Evolutionary conservation across 164 flowering plant species (phyloP), one percentile per base, ranked within the genome.

Genomic region (Brasenia schreberi): DNA sequence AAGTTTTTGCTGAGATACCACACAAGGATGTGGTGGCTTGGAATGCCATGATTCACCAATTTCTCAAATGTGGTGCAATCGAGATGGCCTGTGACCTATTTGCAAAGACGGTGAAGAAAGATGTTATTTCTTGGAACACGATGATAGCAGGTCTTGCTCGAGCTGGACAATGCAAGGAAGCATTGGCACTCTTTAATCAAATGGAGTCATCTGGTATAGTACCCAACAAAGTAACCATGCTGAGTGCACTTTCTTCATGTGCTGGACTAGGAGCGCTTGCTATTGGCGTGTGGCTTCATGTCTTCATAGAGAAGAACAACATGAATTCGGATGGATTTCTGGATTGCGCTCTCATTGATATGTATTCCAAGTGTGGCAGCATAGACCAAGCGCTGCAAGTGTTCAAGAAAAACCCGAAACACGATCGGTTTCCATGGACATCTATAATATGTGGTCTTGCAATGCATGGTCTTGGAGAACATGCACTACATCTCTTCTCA

Each of bases 1-100:
- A 7, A 18, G 27, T 74, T 42, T 71, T 77, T 52, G 18, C 9
- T 62, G 75, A 77, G 60, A 67, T 67, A 67, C 44, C 69, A 12
- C n/a, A 1, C 58, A 74, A 66, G 64, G 74, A 62, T 71, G 64
- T 71, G 16, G 75, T 77, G 42, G 67, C 69, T 60, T 71, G 75
- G 74, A 77, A 77, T 67, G 63, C 77, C 67, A 71, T 74, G 73
- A 71, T 77, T 71, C 75, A 74, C 69, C 80, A 74, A 45, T 77
- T 61, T 67, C 59, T 52, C 27, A 67, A 67, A 43, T 69, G 67
- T 44, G 66, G 65, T 9, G 49, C 49, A 11, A 19, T 71, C 56
- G 69, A 72, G 6, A 64, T 71, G 33, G 75, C 75, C 5, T 12
- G 49, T 7, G 62, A 72, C 19, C 62, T 74, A 14, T 74, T 77